Evolutionary conservation across 139 green algal species (phyloP).

Genomic region (Coccomyxa sp.): DNA sequence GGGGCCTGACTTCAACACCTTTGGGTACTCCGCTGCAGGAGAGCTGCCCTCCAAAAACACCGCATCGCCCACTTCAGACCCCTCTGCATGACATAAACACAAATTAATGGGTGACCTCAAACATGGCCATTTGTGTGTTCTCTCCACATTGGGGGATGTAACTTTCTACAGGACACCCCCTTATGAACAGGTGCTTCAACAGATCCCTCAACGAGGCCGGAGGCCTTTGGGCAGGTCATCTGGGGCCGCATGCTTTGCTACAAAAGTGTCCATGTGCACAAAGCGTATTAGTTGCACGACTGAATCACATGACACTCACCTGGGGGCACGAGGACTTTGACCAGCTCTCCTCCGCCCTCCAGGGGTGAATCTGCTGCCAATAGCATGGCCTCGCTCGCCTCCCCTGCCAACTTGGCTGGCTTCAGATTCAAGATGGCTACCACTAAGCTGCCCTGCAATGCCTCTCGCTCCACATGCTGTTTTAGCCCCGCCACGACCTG

Average conservation of each 20-base stretch:
- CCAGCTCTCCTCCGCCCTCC: constrained; percentile 2
- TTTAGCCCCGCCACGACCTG: constrained; percentile 20
- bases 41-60: constrained; percentile 31
- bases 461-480: neutral
- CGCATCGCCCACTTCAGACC: constrained; percentile 27
- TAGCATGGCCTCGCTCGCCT: constrained; percentile 28
- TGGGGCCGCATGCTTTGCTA: too few species aligned
- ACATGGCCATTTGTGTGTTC: too few species aligned
- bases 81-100: constrained; percentile 13
- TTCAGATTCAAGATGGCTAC: constrained; percentile 32
- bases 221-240: too few species aligned
- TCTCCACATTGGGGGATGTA: too few species aligned
- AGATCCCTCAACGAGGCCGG: too few species aligned
- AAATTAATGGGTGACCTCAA: neutral
- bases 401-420: constrained; percentile 30
- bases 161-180: too few species aligned
- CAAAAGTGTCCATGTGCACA: too few species aligned
- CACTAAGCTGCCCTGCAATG: constrained; percentile 20
- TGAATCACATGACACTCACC: neutral
- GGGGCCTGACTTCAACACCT: constrained; percentile 41
- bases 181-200: too few species aligned
- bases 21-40: constrained; percentile 9
- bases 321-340: constrained; percentile 31
- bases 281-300: too few species aligned
- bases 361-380: constrained; percentile 21